Base-by-base conservation (phyloP, 129 eudicot genomes). In the Flaveria linearis region DNA sequence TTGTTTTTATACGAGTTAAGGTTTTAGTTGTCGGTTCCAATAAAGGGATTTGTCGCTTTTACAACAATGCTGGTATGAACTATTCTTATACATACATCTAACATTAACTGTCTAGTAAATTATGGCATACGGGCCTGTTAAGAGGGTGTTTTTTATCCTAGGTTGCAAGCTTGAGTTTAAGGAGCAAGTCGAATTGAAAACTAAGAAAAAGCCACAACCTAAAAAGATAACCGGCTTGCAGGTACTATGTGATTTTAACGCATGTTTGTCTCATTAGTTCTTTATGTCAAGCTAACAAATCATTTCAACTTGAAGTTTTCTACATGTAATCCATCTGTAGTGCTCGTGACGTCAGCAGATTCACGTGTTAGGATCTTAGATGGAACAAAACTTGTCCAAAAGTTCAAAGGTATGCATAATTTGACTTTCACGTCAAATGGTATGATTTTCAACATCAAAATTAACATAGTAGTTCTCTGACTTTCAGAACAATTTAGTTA, bases 341-440 rank as follows among this genome's bases (percentile, higher is more conserved):
- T 90, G 72, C 97, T 93, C 5, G 76, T 93, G 17, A 93, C 97
- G 42, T 93, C 97, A 15, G 91, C 97, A 2, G 96, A 90, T 74
- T 93, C 97, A 0, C 81, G 97, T 56, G 80, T 90, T 74, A 82
- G 92, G 69, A 82, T 90, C 51, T 73, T 80, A 25, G 84, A 87
- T 43, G 98, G 90, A 67, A 62, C 86, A 57, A 89, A 93, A 8
- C 33, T 87, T 39, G 73, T 80, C 42, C 88, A 87, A n/a, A 93
- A 93, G 74, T 90, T 86, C 80, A 86, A 73, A 90, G 98, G 98
- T 93, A 78, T 33, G 39, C 11, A 42, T 23, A 39, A 55, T 73
- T 73, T 63, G 78, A 79, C 78, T 79, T 71, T 79, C 33, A 49
- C 36, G 82, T 50, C 72, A 78, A 69, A 62, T 16, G 22, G 0